Base-by-base conservation (phyloP, 345 rosid genomes). In the Populus ilicifolia region DNA sequence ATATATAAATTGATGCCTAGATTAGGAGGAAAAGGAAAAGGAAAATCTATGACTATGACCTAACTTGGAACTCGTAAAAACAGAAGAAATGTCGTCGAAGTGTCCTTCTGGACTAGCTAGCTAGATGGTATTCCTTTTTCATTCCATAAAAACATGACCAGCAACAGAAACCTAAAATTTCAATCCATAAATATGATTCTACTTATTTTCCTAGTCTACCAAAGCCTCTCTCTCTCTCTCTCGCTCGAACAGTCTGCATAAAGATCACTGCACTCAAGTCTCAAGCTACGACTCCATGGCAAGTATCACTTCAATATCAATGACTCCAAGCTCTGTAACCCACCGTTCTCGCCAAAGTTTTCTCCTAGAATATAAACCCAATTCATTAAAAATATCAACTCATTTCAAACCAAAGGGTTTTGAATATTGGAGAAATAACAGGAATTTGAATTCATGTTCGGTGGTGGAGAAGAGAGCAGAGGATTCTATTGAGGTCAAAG, bases 381-480 rank as follows among this genome's bases (percentile, higher is more conserved):
- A 12, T 20, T 68, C 79, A 18, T 20, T 3, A 46, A 27, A 56
- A 9, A 20, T 21, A 30, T 18, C 44, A n/a, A 66, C 23, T n/a
- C 68, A n/a, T 10, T 20, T 50, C 8, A 12, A 9, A 43, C n/a
- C 64, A 66, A 73, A 65, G 44, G 68, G 43, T 3, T 29, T 69
- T 56, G 39, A 44, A 44, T 12, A 43, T 52, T 66, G 14, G n/a
- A 21, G 56, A 65, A 75, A 72, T 14, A 69, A 23, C 20, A 76
- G 74, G 74, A 63, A 69, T n/a, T 36, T 62, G 41, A 76, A 43
- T 1, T 6, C 23, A 56, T 50, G 80, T 41, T 76, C 48, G 39
- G 69, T 80, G 43, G 74, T 30, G 77, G 78, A 56, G 36, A 72
- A 63, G 62, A 70, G 52, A 66, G 71, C 29, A 6, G 75, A 76